Conservation (phyloP, 1,284 basidiomycete genomes). For the Schizophyllum amplum region DNA sequence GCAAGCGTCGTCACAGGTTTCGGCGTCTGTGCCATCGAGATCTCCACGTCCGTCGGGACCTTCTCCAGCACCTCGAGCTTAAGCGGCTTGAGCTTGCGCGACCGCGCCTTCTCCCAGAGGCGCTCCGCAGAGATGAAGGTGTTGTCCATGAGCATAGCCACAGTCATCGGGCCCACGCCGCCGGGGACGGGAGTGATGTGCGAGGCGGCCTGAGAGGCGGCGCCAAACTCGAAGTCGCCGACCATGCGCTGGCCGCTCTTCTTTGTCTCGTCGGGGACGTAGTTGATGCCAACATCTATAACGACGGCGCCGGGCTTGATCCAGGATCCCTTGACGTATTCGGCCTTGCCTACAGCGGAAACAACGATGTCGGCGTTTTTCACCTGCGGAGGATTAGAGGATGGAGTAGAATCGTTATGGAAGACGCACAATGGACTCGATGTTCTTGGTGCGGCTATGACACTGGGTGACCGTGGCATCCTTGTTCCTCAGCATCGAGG, state of each 20-base stretch:
- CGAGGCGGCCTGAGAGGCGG: slow-evolving; percentile 73
- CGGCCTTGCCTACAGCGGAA: slow-evolving; percentile 87
- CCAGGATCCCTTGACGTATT: slow-evolving; percentile 92
- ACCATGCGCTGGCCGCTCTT: slow-evolving; percentile 96
- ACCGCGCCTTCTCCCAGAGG: slow-evolving; percentile 61
- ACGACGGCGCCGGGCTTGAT: slow-evolving; percentile 91
- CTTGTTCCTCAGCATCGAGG: slow-evolving; percentile 80
- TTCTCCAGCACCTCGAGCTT: slow-evolving; percentile 73
- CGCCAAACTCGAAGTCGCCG: slow-evolving; percentile 88
- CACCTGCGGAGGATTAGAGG: slow-evolving; percentile 38
- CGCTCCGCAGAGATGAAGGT: slow-evolving; percentile 83
- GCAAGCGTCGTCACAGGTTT: slow-evolving; percentile 85
- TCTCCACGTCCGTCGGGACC: slow-evolving; percentile 95
- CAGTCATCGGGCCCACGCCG: slow-evolving; percentile 99
- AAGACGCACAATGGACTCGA: slow-evolving; percentile 64
- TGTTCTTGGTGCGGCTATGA: slow-evolving; percentile 83
- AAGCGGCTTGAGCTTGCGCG: slow-evolving; percentile 71
- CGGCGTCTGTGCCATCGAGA: slow-evolving; percentile 91
- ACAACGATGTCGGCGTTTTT: slow-evolving; percentile 88
- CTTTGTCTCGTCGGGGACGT: slow-evolving; percentile 84
- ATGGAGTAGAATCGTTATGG: not conserved
- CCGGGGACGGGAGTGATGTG: slow-evolving; percentile 97
- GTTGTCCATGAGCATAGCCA: slow-evolving; percentile 97
- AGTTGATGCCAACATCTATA: slow-evolving; percentile 98
- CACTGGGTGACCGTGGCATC: slow-evolving; percentile 98